Evolutionary conservation across 2,329 filamentous ascomycete genomes (phyloP).

Genomic region (Ophiocordyceps australis): DNA sequence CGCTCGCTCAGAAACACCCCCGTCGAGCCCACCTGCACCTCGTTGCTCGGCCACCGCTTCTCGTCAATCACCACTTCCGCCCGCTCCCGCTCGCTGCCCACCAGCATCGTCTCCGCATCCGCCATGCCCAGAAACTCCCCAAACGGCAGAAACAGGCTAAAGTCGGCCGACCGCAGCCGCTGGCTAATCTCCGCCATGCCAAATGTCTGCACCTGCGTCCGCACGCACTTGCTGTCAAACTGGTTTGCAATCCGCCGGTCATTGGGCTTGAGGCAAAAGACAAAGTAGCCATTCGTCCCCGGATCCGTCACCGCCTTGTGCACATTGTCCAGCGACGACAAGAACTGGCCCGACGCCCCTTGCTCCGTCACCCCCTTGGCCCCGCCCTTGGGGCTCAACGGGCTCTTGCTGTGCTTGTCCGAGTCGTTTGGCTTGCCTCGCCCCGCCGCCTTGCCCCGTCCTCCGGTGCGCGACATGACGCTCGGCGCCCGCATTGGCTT

Average conservation of each 20-base stretch:
- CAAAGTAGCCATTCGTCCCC: slow-evolving; percentile 83
- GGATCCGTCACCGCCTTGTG: slow-evolving; percentile 68
- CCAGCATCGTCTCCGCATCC: slow-evolving; percentile 66
- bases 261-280: slow-evolving; percentile 95
- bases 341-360: slow-evolving; percentile 82
- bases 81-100: slow-evolving; percentile 86
- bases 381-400: slow-evolving; percentile 23
- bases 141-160: slow-evolving; percentile 89
- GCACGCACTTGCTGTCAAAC: slow-evolving; percentile 96
- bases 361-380: slow-evolving; percentile 37
- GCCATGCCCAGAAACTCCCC: slow-evolving; percentile 84
- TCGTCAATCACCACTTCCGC: slow-evolving; percentile 82
- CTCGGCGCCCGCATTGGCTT: slow-evolving; percentile 87
- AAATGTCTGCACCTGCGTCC: slow-evolving; percentile 84
- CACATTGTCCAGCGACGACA: slow-evolving; percentile 77
- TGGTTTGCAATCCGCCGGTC: slow-evolving; percentile 95
- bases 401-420: slow-evolving; percentile 20
- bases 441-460: slow-evolving; percentile 18
- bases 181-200: slow-evolving; percentile 96
- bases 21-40: slow-evolving; percentile 78
- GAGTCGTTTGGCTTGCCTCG: slow-evolving; percentile 19
- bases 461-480: slow-evolving; percentile 66
- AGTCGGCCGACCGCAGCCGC: slow-evolving; percentile 79
- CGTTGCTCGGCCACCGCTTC: slow-evolving; percentile 81
- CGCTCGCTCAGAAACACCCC: slow-evolving; percentile 91